Percentiles rank a stretch among this genome's conserved stretches.
Evolutionary conservation across 306 rosid genomes (phyloP).

Genomic region (Cucumis melo): DNA sequence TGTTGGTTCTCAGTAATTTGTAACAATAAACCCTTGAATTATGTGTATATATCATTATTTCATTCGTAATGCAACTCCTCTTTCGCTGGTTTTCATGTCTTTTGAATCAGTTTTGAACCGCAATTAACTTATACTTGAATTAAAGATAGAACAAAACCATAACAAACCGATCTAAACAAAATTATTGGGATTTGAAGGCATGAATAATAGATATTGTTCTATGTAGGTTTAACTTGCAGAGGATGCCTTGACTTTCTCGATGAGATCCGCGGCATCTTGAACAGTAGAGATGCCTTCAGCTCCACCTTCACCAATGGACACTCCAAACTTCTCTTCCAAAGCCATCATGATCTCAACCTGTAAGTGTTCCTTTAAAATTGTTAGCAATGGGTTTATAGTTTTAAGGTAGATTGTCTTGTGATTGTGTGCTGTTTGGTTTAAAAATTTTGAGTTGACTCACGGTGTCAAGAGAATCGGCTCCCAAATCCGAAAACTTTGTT

Average conservation of each 20-base stretch:
- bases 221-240: conserved; percentile 3
- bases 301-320: conserved; percentile 48
- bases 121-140: not conserved
- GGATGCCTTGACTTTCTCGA: conserved; percentile 39
- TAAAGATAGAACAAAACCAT: not conserved
- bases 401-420: not conserved
- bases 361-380: not conserved
- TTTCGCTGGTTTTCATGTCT: not conserved
- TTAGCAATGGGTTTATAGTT: not conserved
- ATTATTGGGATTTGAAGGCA: not conserved
- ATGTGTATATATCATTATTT: not conserved
- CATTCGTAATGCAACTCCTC: not conserved
- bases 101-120: not conserved
- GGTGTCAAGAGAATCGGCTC: conserved; percentile 61
- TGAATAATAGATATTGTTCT: not conserved
- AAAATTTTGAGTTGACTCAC: conserved; percentile 11
- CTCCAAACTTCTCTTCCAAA: conserved; percentile 55
- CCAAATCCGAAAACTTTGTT: conserved; percentile 52
- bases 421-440: not conserved
- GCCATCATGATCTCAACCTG: conserved; percentile 63
- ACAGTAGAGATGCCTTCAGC: conserved; percentile 58
- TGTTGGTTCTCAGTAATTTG: not conserved
- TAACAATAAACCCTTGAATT: not conserved
- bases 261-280: conserved; percentile 61
- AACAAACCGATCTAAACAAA: not conserved